phyloP scores from a whole-genome alignment of 768 basidiomycete species.

The Suillus plorans region DNA sequence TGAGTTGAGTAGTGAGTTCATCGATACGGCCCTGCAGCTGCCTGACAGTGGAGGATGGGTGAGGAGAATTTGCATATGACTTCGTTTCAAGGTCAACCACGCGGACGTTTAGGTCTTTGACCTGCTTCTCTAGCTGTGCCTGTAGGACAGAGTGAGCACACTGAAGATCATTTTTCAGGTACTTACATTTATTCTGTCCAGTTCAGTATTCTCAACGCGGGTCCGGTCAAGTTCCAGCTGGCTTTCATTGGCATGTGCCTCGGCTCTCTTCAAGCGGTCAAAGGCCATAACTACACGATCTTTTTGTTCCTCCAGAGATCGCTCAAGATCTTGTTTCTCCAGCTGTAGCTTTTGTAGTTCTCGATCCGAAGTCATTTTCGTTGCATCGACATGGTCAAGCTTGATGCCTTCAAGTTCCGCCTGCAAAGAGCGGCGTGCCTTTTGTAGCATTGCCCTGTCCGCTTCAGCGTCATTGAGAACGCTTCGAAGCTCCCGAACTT shows the following conservation, averaged over 20 bases:
- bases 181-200: slow-evolving; percentile 75
- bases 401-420: slow-evolving; percentile 81
- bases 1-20: slow-evolving; percentile 55
- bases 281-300: slow-evolving; percentile 71
- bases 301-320: slow-evolving; percentile 74
- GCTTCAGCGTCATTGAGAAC: slow-evolving; percentile 86
- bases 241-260: slow-evolving; percentile 70
- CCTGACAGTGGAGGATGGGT: slow-evolving; percentile 52
- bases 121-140: slow-evolving; percentile 82
- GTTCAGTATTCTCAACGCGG: slow-evolving; percentile 76
- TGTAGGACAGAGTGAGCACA: slow-evolving; percentile 28
- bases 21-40: slow-evolving; percentile 71
- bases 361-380: slow-evolving; percentile 66
- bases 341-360: slow-evolving; percentile 75
- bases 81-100: slow-evolving; percentile 83
- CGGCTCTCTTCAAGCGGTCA: slow-evolving; percentile 82
- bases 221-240: slow-evolving; percentile 75
- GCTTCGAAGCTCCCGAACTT: slow-evolving; percentile 78
- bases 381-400: slow-evolving; percentile 68
- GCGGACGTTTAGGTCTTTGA: slow-evolving; percentile 81
- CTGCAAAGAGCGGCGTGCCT: slow-evolving; percentile 78
- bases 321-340: slow-evolving; percentile 80
- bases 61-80: slow-evolving; percentile 65
- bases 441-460: slow-evolving; percentile 75
- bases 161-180: not conserved